phyloP scores from a whole-genome alignment of 1,139 yeast species.

The Ogataea hybrid region DNA sequence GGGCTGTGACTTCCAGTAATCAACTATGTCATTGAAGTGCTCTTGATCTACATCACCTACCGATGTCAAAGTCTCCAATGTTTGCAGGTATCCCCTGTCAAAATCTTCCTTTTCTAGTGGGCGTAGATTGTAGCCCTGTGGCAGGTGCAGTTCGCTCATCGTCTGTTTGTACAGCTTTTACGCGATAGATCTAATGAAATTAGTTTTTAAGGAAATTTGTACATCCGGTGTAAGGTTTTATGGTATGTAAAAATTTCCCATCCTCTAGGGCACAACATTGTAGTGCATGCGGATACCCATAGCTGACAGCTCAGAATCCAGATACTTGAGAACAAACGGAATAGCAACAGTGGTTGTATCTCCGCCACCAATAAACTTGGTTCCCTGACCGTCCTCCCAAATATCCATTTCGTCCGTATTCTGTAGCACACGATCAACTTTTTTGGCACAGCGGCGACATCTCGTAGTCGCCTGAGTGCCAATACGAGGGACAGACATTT shows the following conservation, averaged over 20 bases:
- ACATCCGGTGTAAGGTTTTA: neutral
- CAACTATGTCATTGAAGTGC: slow-evolving; percentile 43
- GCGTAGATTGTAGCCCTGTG: slow-evolving; percentile 55
- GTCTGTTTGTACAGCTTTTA: neutral
- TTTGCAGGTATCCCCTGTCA: slow-evolving; percentile 45
- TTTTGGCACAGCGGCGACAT: slow-evolving; percentile 89
- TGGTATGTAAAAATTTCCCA: slow-evolving; percentile 26
- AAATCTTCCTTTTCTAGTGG: slow-evolving; percentile 45
- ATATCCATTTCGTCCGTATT: slow-evolving; percentile 71
- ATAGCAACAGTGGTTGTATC: slow-evolving; percentile 92
- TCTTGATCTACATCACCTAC: slow-evolving; percentile 55
- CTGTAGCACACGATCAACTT: slow-evolving; percentile 48
- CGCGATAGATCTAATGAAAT: slow-evolving; percentile 1
- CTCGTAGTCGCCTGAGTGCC: slow-evolving; percentile 77
- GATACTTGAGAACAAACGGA: slow-evolving; percentile 92
- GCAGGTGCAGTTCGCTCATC: slow-evolving; percentile 35
- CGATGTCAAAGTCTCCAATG: slow-evolving; percentile 56
- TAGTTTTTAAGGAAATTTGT: neutral
- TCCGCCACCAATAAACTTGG: slow-evolving; percentile 86
- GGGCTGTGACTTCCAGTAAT: slow-evolving; percentile 47
- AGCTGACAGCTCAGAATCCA: slow-evolving; percentile 94
- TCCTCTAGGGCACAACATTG: slow-evolving; percentile 53
- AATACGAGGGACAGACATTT: slow-evolving; percentile 84
- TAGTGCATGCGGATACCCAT: slow-evolving; percentile 96
- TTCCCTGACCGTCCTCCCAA: slow-evolving; percentile 98